Evolutionary conservation across 257 asterid species (phyloP), one percentile per base, ranked within the genome.

Genomic region (Eucommia ulmoides): DNA sequence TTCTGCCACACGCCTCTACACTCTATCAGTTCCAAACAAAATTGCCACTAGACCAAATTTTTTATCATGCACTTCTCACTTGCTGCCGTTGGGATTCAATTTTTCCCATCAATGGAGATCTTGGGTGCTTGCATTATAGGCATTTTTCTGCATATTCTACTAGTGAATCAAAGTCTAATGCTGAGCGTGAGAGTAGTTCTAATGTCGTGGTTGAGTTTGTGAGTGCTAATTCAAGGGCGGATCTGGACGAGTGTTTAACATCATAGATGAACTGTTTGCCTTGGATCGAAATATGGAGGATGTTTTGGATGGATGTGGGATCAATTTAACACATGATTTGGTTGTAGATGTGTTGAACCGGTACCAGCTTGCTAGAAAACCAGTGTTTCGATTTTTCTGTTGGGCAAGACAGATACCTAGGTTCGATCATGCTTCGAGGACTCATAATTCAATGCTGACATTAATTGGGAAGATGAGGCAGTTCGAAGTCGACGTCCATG

Each of bases 261-360:
- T 82, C 65, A 71, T 89, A 33, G 78, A 85, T 55, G 94, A 89
- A 57, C 76, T 88, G 63, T 80, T 88, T 71, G 69, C 78, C 1
- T 23, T 82, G 26, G 91, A 88, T 76, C 63, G 94, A 74, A 88
- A 84, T 53, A 85, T 82, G 96, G 98, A 83, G 74, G 92, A 79
- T 1, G 80, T 85, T 56, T 72, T 89, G 64, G 84, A 85, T 64
- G 93, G 79, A 64, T 82, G 84, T 52, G 73, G 76, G 53, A 18
- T 83, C 48, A 33, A 60, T 56, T 49, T 89, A 61, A 77, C 76
- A 51, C 84, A 74, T 65, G 93, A 75, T 23, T 61, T 89, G 73
- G 92, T 89, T 47, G 67, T 85, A 47, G 75, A 71, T 49, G 96
- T 89, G 24, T 56, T 89, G 58, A 70, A 70, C 49, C 76, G 88